Base-by-base conservation (phyloP, 345 rosid species). In the Hypericum perforatum region DNA sequence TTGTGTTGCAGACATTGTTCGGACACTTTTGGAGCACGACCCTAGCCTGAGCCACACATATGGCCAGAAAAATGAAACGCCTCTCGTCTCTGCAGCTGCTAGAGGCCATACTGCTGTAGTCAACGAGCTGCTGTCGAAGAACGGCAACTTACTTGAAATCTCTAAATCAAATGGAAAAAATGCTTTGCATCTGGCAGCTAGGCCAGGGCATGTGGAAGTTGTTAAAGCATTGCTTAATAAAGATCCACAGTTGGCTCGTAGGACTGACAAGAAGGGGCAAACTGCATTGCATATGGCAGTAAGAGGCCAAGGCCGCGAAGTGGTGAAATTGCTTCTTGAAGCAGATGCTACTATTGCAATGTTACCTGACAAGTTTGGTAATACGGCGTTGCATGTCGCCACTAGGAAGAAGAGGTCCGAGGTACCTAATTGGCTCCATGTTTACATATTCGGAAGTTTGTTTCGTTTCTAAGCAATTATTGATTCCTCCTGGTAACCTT, bases 201-300 rank as follows among this genome's bases (percentile, higher is more conserved):
- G 98, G 16, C 97, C 73, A 56, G 98, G 91, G 6, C 84, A 85
- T 65, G 88, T 83, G 39, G 97, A 82, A 54, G 68, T 92, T 49
- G 83, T 88, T 22, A 69, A 63, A 58, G 86, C 97, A 53, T 71
- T 92, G 63, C 82, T 92, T 0, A 57, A 48, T 53, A 83, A 82
- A 70, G 98, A 92, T 75, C 66, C 90, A 10, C 98, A 85, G 48
- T 62, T 92, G 66, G 98, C 97, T 4, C 78, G 95, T 44, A 77
- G 97, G 75, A 68, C 82, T 29, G 98, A 92, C 70, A 88, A 74
- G 78, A 92, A 85, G 72, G 95, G 98, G 54, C 96, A 92, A 72
- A 92, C 96, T 39, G 90, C 94, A 22, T 69, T 88, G 70, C 98
- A 92, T 66, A 80, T 85, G 98, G 97, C 98, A 58, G 94, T 92